phyloP scores from a whole-genome alignment of 2,329 filamentous ascomycete species.

The Aspergillus sp. region DNA sequence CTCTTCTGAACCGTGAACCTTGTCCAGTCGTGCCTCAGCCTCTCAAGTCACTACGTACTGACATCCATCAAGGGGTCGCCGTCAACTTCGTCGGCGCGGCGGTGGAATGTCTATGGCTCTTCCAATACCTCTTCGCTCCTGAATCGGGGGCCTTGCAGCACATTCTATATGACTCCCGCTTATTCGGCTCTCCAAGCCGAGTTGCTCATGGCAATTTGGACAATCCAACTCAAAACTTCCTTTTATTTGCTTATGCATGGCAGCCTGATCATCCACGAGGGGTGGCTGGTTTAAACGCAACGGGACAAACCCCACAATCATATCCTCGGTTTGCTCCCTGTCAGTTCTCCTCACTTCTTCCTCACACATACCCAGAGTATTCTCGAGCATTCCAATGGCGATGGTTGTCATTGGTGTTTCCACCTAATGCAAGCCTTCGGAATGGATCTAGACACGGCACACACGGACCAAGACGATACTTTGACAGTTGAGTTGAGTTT shows the following conservation, averaged over 20 bases:
- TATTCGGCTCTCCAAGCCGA: neutral
- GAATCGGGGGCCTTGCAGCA: neutral
- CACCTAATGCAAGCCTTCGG: constrained; percentile 5
- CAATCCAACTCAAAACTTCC: neutral
- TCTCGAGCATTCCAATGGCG: neutral
- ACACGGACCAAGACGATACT: neutral
- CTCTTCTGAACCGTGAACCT: neutral
- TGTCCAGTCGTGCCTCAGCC: neutral
- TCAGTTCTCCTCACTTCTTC: neutral
- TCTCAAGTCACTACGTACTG: neutral
- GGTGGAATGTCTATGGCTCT: neutral
- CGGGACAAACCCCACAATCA: constrained; percentile 5
- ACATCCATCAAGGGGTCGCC: neutral
- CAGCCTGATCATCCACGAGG: constrained; percentile 20
- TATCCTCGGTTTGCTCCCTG: neutral
- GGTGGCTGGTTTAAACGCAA: constrained; percentile 19
- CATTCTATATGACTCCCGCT: neutral
- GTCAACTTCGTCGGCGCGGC: neutral
- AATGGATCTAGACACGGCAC: constrained; percentile 5
- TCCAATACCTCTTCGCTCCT: neutral
- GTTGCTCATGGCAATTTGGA: neutral
- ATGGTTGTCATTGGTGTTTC: neutral
- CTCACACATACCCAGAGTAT: neutral
- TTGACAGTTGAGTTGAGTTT: neutral
- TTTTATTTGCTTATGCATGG: constrained; percentile 15